These are phyloP conservation scores for Spiraea crenata DNA, from an alignment of 331 rosid genomes.

Conservation along the genomic window DNA sequence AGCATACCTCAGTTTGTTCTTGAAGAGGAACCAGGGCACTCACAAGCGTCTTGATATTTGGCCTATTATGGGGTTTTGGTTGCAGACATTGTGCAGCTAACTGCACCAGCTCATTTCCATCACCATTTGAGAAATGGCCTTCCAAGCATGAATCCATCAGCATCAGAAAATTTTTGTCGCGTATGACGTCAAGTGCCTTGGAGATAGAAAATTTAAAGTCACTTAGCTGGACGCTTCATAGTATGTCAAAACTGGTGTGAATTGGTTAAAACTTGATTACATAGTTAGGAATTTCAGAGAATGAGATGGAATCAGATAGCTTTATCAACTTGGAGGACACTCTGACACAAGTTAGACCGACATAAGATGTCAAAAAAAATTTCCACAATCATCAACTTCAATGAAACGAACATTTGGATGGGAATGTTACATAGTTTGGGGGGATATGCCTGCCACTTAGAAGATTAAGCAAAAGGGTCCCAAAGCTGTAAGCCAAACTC, in stretches of 20 bases:
- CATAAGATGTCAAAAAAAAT: background rate
- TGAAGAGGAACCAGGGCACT: slow-evolving; percentile 37
- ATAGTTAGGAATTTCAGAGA: background rate
- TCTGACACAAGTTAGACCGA: background rate
- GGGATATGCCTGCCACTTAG: slow-evolving; percentile 44
- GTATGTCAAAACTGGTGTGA: too few species aligned
- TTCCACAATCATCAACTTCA: too few species aligned
- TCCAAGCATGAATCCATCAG: slow-evolving; percentile 42
- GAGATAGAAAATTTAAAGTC: background rate
- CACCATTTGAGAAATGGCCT: slow-evolving; percentile 42
- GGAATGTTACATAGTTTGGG: slow-evolving; percentile 36
- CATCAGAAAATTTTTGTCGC: slow-evolving; percentile 38
- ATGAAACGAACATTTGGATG: background rate
- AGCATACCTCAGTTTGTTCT: slow-evolving; percentile 32
- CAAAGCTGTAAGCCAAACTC: slow-evolving; percentile 43
- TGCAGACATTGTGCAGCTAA: slow-evolving; percentile 42
- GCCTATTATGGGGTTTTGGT: slow-evolving; percentile 41
- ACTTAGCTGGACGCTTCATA: background rate
- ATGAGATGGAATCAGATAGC: background rate
- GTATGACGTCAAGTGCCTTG: slow-evolving; percentile 39
- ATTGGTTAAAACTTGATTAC: too few species aligned
- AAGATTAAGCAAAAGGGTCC: slow-evolving; percentile 40
- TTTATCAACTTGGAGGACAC: too few species aligned
- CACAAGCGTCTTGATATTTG: slow-evolving; percentile 38
- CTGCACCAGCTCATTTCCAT: slow-evolving; percentile 33